These are phyloP conservation scores for Phytopythium cucurbitacearum DNA, from an alignment of 352 stramenopile genomes.

Conservation along the genomic window DNA sequence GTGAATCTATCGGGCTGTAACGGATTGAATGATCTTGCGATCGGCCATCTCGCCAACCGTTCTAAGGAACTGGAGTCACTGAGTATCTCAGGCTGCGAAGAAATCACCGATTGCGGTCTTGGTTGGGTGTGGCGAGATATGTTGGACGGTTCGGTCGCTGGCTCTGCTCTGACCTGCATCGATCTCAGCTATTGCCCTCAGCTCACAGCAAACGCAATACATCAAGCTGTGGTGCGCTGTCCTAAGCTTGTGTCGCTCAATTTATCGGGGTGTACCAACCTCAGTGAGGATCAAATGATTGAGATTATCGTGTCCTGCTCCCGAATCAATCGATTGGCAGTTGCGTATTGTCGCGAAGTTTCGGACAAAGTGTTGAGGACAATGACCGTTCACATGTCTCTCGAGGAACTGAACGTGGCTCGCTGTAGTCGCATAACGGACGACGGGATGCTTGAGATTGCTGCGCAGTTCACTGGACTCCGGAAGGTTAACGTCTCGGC, in stretches of 20 bases:
- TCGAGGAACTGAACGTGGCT: slow-evolving; percentile 69
- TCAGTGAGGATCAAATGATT: slow-evolving; percentile 67
- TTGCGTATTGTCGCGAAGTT: slow-evolving; percentile 83
- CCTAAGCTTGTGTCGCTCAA: slow-evolving; percentile 67
- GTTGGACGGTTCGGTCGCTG: slow-evolving; percentile 46
- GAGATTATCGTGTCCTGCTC: slow-evolving; percentile 65
- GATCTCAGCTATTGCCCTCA: slow-evolving; percentile 81
- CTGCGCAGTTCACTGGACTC: slow-evolving; percentile 65
- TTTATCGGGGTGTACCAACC: slow-evolving; percentile 72
- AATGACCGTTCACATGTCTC: slow-evolving; percentile 75
- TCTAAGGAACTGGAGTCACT: slow-evolving; percentile 46
- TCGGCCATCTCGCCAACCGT: slow-evolving; percentile 67
- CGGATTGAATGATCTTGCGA: slow-evolving; percentile 60
- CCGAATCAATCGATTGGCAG: slow-evolving; percentile 60
- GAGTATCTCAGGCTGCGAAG: slow-evolving; percentile 47
- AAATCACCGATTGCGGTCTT: slow-evolving; percentile 67
- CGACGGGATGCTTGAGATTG: slow-evolving; percentile 75
- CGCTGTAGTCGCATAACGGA: slow-evolving; percentile 82
- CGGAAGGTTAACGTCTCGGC: slow-evolving; percentile 63
- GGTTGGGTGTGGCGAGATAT: slow-evolving; percentile 59
- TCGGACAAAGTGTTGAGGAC: slow-evolving; percentile 63
- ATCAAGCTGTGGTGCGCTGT: slow-evolving; percentile 50
- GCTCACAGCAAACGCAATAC: slow-evolving; percentile 51
- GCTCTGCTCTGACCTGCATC: slow-evolving; percentile 41
- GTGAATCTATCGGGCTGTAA: slow-evolving; percentile 72